Conservation (phyloP, 2,329 filamentous ascomycete species). For the Hypomyces perniciosus region DNA sequence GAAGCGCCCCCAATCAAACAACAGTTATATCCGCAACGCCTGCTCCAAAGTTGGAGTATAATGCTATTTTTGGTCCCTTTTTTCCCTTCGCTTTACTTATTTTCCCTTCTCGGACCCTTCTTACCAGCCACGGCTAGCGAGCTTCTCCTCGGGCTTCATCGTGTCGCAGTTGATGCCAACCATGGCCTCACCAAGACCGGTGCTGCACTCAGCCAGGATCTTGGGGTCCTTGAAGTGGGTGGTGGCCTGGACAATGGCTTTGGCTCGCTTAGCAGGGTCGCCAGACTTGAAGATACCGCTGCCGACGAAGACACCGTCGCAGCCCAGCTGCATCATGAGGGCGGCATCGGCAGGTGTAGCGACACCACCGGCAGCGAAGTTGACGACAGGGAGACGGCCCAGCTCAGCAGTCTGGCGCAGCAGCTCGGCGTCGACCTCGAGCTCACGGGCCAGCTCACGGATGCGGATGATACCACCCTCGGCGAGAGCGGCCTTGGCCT, state of each 20-base stretch:
- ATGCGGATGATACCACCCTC: conserved; percentile 46
- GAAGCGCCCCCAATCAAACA: conserved; percentile 7
- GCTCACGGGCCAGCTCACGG: conserved; percentile 71
- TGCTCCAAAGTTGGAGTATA: background rate
- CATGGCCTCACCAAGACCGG: conserved; percentile 94
- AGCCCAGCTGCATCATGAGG: conserved; percentile 96
- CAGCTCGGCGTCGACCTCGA: conserved; percentile 71
- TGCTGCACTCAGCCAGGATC: conserved; percentile 79
- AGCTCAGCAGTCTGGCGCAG: conserved; percentile 82
- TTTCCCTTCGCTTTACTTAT: background rate
- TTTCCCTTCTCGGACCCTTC: background rate
- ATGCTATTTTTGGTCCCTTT: conserved; percentile 2
- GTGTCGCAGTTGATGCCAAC: conserved; percentile 83
- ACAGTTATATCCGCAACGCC: conserved; percentile 11
- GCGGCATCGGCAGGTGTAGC: conserved; percentile 97
- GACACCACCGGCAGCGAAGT: conserved; percentile 98
- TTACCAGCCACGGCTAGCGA: conserved; percentile 83
- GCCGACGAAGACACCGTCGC: conserved; percentile 95
- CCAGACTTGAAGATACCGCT: conserved; percentile 97
- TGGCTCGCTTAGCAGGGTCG: conserved; percentile 81
- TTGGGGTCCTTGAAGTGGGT: conserved; percentile 84
- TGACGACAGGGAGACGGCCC: conserved; percentile 86
- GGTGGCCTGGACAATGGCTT: conserved; percentile 89
- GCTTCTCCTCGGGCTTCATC: conserved; percentile 73
- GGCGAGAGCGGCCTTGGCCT: conserved; percentile 68